Evolutionary conservation across 2,329 filamentous ascomycete genomes (phyloP).

Genomic region (Colletotrichum camelliae): DNA sequence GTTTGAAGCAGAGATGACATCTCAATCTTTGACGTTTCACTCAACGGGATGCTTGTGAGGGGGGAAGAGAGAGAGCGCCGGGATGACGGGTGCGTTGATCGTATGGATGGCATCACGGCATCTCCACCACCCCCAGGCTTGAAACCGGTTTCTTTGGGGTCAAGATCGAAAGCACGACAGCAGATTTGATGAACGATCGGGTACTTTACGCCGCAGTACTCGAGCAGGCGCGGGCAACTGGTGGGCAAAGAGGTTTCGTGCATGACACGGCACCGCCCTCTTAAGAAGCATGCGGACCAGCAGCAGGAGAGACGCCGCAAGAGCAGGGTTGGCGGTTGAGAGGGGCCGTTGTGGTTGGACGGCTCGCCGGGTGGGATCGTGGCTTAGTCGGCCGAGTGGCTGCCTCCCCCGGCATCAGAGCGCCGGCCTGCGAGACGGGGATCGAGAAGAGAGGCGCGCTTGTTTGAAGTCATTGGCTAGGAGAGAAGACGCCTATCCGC

Average conservation of each 20-base stretch:
- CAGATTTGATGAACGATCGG: slow-evolving; percentile 11
- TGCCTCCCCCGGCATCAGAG: slow-evolving; percentile 2
- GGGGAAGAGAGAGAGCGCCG: neutral
- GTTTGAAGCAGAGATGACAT: neutral
- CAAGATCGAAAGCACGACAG: neutral
- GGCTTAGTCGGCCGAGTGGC: slow-evolving; percentile 17
- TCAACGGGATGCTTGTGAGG: neutral
- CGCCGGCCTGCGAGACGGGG: neutral
- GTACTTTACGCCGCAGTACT: neutral
- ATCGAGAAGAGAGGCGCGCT: neutral
- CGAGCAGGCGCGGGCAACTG: neutral
- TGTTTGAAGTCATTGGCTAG: neutral
- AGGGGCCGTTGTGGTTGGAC: slow-evolving; percentile 2
- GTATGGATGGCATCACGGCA: neutral
- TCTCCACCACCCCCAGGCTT: neutral
- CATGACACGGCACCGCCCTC: slow-evolving; percentile 11
- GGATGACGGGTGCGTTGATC: slow-evolving; percentile 8
- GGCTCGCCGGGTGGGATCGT: slow-evolving; percentile 1
- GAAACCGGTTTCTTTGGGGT: slow-evolving; percentile 8
- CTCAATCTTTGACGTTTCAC: neutral
- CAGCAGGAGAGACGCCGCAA: neutral
- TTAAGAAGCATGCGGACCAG: slow-evolving; percentile 10
- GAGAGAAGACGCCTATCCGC: neutral
- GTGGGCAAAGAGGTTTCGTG: slow-evolving; percentile 17
- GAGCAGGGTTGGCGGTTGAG: neutral